These are phyloP conservation scores for Imleria badia DNA, from an alignment of 768 basidiomycete species.

Conservation along the genomic window DNA sequence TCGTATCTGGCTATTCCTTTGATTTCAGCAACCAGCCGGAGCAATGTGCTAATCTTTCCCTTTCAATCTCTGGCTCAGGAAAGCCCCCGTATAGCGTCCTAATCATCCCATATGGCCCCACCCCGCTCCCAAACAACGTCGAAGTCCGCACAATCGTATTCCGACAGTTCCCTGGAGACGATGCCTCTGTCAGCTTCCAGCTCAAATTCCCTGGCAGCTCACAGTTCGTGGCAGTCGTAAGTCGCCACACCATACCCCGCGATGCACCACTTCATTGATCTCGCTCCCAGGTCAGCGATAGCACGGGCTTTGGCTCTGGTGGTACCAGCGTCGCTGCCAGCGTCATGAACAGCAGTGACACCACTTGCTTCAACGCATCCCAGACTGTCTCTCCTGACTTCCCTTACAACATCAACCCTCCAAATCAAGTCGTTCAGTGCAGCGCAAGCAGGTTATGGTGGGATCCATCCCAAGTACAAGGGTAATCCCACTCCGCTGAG, in stretches of 20 bases:
- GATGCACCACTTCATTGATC: background rate
- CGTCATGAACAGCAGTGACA: constrained; percentile 50
- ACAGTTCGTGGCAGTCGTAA: constrained; percentile 74
- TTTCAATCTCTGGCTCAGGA: constrained; percentile 61
- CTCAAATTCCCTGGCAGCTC: constrained; percentile 66
- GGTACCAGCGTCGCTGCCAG: constrained; percentile 69
- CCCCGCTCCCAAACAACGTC: constrained; percentile 56
- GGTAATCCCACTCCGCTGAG: constrained; percentile 39
- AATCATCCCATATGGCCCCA: constrained; percentile 65
- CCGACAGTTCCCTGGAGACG: constrained; percentile 46
- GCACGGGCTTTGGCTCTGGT: constrained; percentile 63
- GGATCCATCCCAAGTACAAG: constrained; percentile 49
- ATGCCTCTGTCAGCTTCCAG: constrained; percentile 47
- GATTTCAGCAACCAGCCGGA: constrained; percentile 46
- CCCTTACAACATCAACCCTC: constrained; percentile 59
- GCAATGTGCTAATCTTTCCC: constrained; percentile 66
- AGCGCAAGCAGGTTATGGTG: constrained; percentile 63
- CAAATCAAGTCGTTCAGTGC: constrained; percentile 68
- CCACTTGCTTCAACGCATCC: constrained; percentile 59
- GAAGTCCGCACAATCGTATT: constrained; percentile 65
- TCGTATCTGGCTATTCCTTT: constrained; percentile 43
- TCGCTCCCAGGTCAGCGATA: constrained; percentile 53
- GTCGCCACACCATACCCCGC: constrained; percentile 28
- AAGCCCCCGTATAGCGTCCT: constrained; percentile 66
- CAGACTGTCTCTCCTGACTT: constrained; percentile 51